phyloP scores from a whole-genome alignment of 2,329 filamentous ascomycete genomes.

The Phoma sp. region DNA sequence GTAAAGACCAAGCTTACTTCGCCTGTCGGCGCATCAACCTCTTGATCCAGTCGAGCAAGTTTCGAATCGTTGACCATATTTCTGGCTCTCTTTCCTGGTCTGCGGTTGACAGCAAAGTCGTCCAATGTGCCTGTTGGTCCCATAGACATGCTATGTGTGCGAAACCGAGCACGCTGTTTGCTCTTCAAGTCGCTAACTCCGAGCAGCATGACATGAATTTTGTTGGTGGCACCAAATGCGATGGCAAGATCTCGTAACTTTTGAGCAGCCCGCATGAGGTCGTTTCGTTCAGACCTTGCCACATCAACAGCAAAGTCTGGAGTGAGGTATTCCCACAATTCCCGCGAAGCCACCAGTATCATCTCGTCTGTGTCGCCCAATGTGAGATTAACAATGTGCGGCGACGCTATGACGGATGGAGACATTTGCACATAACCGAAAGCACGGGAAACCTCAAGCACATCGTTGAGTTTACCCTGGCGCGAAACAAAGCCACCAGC shows the following conservation, averaged over 20 bases:
- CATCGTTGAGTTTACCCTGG: slow-evolving; percentile 90
- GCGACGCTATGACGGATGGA: slow-evolving; percentile 90
- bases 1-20: slow-evolving; percentile 96
- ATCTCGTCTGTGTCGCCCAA: slow-evolving; percentile 91
- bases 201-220: slow-evolving; percentile 99
- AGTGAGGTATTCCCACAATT: slow-evolving; percentile 93
- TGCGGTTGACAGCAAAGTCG: slow-evolving; percentile 70
- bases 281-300: slow-evolving; percentile 80
- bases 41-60: slow-evolving; percentile 82
- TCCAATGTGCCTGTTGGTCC: slow-evolving; percentile 76
- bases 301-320: slow-evolving; percentile 92
- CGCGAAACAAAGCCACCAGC: slow-evolving; percentile 95
- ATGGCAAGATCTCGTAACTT: slow-evolving; percentile 94
- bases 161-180: slow-evolving; percentile 74
- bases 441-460: slow-evolving; percentile 87
- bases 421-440: slow-evolving; percentile 95
- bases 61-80: slow-evolving; percentile 78
- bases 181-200: slow-evolving; percentile 90
- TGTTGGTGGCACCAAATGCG: slow-evolving; percentile 89
- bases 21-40: slow-evolving; percentile 88
- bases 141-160: slow-evolving; percentile 84
- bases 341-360: slow-evolving; percentile 85
- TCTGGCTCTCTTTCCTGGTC: slow-evolving; percentile 60
- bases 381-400: slow-evolving; percentile 77
- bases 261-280: slow-evolving; percentile 93